Base-by-base conservation (phyloP, 257 asterid species). In the Primulina huaijiensis region DNA sequence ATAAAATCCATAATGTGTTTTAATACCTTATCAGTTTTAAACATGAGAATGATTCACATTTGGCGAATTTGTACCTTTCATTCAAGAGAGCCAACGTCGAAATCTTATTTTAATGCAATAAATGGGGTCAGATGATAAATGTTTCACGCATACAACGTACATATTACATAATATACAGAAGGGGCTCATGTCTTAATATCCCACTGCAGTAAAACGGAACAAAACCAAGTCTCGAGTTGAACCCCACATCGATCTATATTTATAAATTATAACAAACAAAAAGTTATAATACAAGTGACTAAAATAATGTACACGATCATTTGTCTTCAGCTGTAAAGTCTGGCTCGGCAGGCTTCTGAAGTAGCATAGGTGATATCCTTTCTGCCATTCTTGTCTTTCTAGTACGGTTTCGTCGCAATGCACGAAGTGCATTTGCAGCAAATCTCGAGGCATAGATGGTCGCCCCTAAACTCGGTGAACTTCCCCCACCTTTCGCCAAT, bases 331-430 rank as follows among this genome's bases (percentile, higher is more conserved):
- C 81, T 5, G 93, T 86, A 68, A 94, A 94, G 82, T 94, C 97
- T 3, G 99, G 99, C 69, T 94, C 99, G 1, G 97, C 92, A 9
- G 97, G 99, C 74, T 94, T 94, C 82, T 86, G 97, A 43, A 88
- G 95, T 71, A 91, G 72, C 65, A 91, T 84, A 0, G 99, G 95
- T 0, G 92, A 80, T 57, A 87, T 79, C 74, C 95, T 85, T 76
- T 89, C 97, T 0, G 85, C 78, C 84, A 85, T 70, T 81, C 97
- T 83, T 62, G 80, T 60, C 83, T 88, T 89, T 70, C 83, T 81
- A 0, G 92, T 75, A 23, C 85, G 69, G 29, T 86, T 90, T 11
- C 90, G 84, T 53, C 95, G 72, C 78, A 94, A 62, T 40, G 82
- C 81, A 33, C 89, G 90, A 50, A 91, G 96, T 0, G 88, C 95